A percentile compares a stretch with the other conserved stretches of the same genome.
These are phyloP conservation scores for Bacidia gigantensis DNA, from an alignment of 495 filamentous ascomycete genomes.

Conservation along the genomic window DNA sequence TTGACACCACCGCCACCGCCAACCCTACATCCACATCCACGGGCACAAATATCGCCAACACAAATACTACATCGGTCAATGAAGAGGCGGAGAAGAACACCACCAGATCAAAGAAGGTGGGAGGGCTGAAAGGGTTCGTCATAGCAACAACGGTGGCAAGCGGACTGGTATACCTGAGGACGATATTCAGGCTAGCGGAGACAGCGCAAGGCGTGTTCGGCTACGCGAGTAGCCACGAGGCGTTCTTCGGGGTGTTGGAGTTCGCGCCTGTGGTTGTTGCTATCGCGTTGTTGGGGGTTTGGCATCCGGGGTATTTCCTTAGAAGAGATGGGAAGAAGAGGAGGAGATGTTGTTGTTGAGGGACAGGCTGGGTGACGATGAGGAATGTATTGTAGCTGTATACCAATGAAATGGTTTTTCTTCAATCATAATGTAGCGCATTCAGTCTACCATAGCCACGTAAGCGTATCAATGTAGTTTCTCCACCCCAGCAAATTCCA, in stretches of 20 bases:
- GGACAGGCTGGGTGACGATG: no score
- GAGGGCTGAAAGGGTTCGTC: background rate
- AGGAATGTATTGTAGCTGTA: no score
- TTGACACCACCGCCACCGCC: background rate
- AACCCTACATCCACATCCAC: background rate
- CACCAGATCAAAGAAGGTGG: background rate
- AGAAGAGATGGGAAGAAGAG: background rate
- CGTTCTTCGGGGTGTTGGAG: slow-evolving; percentile 38
- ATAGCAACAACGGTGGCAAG: slow-evolving; percentile 21
- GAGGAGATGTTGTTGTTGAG: no score
- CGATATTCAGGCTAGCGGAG: slow-evolving; percentile 40
- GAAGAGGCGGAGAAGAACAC: background rate
- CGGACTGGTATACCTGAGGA: slow-evolving; percentile 38
- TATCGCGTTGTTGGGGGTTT: slow-evolving; percentile 28
- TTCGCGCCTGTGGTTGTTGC: slow-evolving; percentile 39
- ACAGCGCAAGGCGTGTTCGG: slow-evolving; percentile 36
- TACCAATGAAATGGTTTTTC: no score
- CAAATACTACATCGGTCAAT: background rate
- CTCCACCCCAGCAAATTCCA: no score
- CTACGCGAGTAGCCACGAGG: slow-evolving; percentile 32
- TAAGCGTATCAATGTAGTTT: no score
- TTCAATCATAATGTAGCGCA: no score
- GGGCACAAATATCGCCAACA: slow-evolving; percentile 17
- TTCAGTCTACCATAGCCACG: no score
- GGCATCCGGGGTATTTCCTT: slow-evolving; percentile 33